phyloP scores from a whole-genome alignment of 306 rosid species.

The Castanea crenata region DNA sequence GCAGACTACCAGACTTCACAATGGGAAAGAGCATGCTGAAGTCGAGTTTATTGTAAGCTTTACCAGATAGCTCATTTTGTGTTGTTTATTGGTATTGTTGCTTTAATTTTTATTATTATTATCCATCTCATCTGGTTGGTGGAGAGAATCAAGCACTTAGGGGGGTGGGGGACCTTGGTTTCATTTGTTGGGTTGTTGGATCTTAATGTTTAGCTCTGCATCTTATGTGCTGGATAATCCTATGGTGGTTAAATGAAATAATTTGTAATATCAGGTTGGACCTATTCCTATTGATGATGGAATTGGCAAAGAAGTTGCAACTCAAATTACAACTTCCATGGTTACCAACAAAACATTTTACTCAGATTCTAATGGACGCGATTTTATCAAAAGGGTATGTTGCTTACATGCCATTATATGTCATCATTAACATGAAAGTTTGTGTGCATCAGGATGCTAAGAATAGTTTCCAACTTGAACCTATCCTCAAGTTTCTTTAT shows the following conservation, averaged over 20 bases:
- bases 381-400: constrained; percentile 82
- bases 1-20: constrained; percentile 80
- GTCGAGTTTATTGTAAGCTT: constrained; percentile 82
- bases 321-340: constrained; percentile 60
- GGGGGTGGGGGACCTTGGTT: too few species aligned
- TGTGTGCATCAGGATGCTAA: neutral
- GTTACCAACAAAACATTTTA: constrained; percentile 73
- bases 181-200: neutral
- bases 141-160: neutral
- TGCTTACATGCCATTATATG: neutral
- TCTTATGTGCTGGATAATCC: neutral
- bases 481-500: neutral
- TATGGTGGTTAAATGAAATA: neutral
- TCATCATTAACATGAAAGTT: neutral
- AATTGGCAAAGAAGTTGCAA: constrained; percentile 75
- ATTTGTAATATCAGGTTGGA: constrained; percentile 59
- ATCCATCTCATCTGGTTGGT: too few species aligned
- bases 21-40: constrained; percentile 90
- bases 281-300: constrained; percentile 84
- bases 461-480: neutral
- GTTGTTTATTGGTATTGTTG: neutral
- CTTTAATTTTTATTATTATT: neutral
- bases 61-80: neutral
- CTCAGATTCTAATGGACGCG: constrained; percentile 94
- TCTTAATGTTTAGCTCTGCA: neutral